Percentiles rank a stretch among this genome's conserved stretches.
phyloP scores from a whole-genome alignment of 1,284 basidiomycete species.

The Malassezia nana region DNA sequence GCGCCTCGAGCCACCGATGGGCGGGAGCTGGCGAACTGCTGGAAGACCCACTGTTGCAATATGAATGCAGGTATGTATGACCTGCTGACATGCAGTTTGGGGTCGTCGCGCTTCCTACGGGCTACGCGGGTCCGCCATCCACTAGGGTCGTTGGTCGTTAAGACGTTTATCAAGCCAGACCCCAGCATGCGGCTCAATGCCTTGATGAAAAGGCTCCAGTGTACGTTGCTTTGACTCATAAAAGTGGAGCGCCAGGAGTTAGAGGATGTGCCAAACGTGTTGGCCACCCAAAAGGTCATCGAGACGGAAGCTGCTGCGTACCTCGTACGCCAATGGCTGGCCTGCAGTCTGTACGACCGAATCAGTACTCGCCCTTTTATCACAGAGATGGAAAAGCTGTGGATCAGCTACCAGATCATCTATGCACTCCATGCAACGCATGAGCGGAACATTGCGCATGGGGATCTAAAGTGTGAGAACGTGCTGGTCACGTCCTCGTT shows the following conservation, averaged over 20 bases:
- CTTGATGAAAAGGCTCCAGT: conserved; percentile 62
- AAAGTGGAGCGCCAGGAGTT: conserved; percentile 67
- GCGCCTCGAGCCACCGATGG: conserved; percentile 5
- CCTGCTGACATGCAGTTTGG: conserved; percentile 55
- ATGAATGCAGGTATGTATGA: conserved; percentile 8
- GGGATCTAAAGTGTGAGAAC: conserved; percentile 97
- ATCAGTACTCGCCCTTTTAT: conserved; percentile 96
- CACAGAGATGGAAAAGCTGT: conserved; percentile 84
- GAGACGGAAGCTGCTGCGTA: conserved; percentile 96
- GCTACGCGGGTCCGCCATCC: conserved; percentile 68
- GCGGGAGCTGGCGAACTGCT: conserved; percentile 12
- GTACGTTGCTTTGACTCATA: conserved; percentile 47
- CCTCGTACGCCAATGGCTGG: conserved; percentile 85
- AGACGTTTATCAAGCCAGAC: conserved; percentile 74
- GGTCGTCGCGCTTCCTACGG: conserved; percentile 87
- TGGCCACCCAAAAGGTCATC: conserved; percentile 77
- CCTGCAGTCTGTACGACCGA: conserved; percentile 88
- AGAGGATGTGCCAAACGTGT: conserved; percentile 72
- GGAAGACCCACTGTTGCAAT: conserved; percentile 2
- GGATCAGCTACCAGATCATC: conserved; percentile 91
- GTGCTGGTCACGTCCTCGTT: conserved; percentile 93
- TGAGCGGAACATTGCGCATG: conserved; percentile 71
- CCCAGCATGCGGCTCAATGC: conserved; percentile 60
- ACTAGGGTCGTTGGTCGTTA: conserved; percentile 63
- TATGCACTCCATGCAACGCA: conserved; percentile 73